phyloP scores from a whole-genome alignment of 257 asterid species.

The Plectranthus barbatus region DNA sequence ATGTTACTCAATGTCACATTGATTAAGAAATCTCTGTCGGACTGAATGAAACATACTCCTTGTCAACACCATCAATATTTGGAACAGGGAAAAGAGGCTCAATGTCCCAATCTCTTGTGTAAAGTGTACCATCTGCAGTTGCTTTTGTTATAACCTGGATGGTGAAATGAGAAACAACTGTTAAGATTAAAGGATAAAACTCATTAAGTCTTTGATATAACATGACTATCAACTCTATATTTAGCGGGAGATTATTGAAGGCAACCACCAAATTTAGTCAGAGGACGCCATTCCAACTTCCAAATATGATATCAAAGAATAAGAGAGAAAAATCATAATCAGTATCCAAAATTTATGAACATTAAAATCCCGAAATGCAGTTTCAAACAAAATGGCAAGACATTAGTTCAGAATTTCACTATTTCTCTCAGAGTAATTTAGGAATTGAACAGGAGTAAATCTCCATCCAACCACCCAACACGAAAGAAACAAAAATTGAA shows the following conservation, averaged over 20 bases:
- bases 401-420: too few relatives aligned
- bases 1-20: slow-evolving; percentile 4
- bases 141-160: slow-evolving; percentile 73
- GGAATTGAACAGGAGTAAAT: too few relatives aligned
- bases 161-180: slow-evolving; percentile 9
- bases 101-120: slow-evolving; percentile 80
- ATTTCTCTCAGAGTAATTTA: too few relatives aligned
- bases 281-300: neutral
- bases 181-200: slow-evolving; percentile 5
- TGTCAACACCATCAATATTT: slow-evolving; percentile 33
- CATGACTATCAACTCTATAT: neutral
- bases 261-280: neutral
- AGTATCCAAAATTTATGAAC: neutral
- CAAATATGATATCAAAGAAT: neutral
- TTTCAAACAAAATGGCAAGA: too few relatives aligned
- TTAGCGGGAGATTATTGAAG: neutral
- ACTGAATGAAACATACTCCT: slow-evolving; percentile 44
- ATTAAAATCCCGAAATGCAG: neutral
- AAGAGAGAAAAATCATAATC: neutral
- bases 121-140: slow-evolving; percentile 78
- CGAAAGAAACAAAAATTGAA: too few relatives aligned
- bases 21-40: neutral
- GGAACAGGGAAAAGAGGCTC: slow-evolving; percentile 84
- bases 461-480: too few relatives aligned
- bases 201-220: neutral